Conservation (phyloP, 768 basidiomycete species). For the Gloeostereum incarnatum region DNA sequence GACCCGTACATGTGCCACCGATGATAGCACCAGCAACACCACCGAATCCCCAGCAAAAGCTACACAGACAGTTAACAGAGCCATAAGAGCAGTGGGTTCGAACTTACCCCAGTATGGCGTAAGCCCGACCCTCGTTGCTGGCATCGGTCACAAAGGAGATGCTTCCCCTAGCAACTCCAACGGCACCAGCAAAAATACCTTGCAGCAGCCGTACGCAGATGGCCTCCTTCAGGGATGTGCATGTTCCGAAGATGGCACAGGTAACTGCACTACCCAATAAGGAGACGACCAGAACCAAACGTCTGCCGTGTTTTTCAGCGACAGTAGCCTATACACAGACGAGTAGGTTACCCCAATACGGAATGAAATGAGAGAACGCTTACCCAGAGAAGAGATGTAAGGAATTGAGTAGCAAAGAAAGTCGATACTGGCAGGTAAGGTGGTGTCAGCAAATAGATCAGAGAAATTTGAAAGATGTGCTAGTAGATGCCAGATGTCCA, state of each 20-base stretch:
- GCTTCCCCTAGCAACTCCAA: constrained; percentile 89
- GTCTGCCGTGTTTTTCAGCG: constrained; percentile 83
- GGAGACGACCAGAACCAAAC: constrained; percentile 77
- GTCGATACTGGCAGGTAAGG: constrained; percentile 61
- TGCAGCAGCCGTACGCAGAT: constrained; percentile 82
- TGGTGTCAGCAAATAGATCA: constrained; percentile 7
- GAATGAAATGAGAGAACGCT: constrained; percentile 9
- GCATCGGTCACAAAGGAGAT: constrained; percentile 83
- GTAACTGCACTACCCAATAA: constrained; percentile 80
- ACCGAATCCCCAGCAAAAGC: constrained; percentile 95
- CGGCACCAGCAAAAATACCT: constrained; percentile 88
- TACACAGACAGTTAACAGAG: constrained; percentile 16
- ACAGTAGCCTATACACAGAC: constrained; percentile 63
- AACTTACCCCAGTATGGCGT: constrained; percentile 78
- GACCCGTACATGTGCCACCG: constrained; percentile 66
- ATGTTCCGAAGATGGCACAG: constrained; percentile 71
- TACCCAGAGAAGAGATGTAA: constrained; percentile 92
- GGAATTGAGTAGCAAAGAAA: constrained; percentile 93
- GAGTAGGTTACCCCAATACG: constrained; percentile 8
- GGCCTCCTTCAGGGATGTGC: constrained; percentile 68
- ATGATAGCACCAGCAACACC: constrained; percentile 87
- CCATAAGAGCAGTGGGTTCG: neutral
- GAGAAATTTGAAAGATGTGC: neutral
- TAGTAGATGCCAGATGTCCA: too few species aligned
- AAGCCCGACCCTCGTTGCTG: constrained; percentile 90